Evolutionary conservation across 2,329 filamentous ascomycete species (phyloP).

Genomic region (Madurella fahalii): DNA sequence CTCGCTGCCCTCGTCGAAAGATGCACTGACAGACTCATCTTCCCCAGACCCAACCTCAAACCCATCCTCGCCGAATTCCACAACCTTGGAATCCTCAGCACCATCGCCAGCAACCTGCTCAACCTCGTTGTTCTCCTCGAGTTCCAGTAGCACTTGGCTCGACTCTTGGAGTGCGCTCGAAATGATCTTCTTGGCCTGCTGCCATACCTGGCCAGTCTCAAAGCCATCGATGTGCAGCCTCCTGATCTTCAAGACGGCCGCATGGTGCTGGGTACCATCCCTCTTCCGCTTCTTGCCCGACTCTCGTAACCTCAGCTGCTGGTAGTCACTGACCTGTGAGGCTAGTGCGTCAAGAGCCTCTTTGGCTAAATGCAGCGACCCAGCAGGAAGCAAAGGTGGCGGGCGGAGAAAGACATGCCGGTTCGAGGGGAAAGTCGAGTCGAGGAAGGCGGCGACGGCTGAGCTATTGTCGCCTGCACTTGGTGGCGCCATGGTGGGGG

Average conservation of each 20-base stretch:
- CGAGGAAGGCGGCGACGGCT: constrained; percentile 49
- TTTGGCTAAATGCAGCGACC: constrained; percentile 73
- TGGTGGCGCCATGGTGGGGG: constrained; percentile 39
- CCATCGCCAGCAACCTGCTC: constrained; percentile 26
- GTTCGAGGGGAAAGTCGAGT: constrained; percentile 53
- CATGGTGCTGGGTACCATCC: constrained; percentile 40
- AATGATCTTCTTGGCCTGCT: constrained; percentile 84
- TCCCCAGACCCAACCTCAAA: constrained; percentile 32
- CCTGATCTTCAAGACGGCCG: constrained; percentile 66
- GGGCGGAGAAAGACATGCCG: constrained; percentile 78
- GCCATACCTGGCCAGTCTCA: constrained; percentile 84
- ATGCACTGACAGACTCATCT: constrained; percentile 10
- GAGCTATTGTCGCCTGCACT: constrained; percentile 32
- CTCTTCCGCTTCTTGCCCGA: constrained; percentile 68
- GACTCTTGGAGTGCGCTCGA: constrained; percentile 50
- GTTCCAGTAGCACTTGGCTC: constrained; percentile 42
- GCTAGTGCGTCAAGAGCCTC: constrained; percentile 75
- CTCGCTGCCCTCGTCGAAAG: constrained; percentile 17
- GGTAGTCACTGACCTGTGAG: constrained; percentile 65
- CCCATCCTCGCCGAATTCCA: constrained; percentile 31
- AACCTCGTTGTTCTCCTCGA: constrained; percentile 52
- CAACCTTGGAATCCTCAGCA: constrained; percentile 4
- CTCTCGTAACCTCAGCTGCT: constrained; percentile 64
- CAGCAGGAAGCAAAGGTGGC: constrained; percentile 58
- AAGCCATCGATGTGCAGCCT: constrained; percentile 86